A percentile compares a stretch with the other conserved stretches of the same genome.
Evolutionary conservation across 257 asterid species (phyloP).

Genomic region (Rauvolfia tetraphylla): DNA sequence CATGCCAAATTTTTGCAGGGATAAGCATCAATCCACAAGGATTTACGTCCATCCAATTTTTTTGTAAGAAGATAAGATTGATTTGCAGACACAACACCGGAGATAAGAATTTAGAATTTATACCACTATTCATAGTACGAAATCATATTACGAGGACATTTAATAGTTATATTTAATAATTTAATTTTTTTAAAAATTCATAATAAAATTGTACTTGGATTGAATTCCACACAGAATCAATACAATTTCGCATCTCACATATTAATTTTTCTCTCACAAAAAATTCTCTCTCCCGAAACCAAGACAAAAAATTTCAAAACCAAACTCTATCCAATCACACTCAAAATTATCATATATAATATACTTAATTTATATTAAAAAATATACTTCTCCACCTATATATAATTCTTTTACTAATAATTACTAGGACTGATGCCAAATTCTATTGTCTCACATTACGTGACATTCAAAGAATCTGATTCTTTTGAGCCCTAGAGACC

Average conservation of each 20-base stretch:
- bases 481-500: constrained; percentile 6
- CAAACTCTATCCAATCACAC: too few relatives aligned
- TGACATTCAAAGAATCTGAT: constrained; percentile 6
- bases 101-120: not conserved
- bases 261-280: too few relatives aligned
- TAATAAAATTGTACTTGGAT: too few relatives aligned
- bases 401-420: not conserved
- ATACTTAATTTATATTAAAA: too few relatives aligned
- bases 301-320: too few relatives aligned
- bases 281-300: too few relatives aligned
- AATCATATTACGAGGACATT: too few relatives aligned
- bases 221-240: too few relatives aligned
- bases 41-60: constrained; percentile 1
- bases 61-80: constrained; percentile 1
- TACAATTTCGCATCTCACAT: too few relatives aligned
- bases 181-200: too few relatives aligned
- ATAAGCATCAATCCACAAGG: not conserved
- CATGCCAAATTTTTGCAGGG: not conserved
- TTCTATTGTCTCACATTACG: not conserved
- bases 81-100: not conserved
- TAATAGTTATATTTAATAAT: too few relatives aligned
- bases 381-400: not conserved
- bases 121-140: not conserved
- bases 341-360: too few relatives aligned
- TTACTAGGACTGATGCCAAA: not conserved